These are phyloP conservation scores for Serendipita indica DNA, from an alignment of 768 basidiomycete species.

Conservation along the genomic window DNA sequence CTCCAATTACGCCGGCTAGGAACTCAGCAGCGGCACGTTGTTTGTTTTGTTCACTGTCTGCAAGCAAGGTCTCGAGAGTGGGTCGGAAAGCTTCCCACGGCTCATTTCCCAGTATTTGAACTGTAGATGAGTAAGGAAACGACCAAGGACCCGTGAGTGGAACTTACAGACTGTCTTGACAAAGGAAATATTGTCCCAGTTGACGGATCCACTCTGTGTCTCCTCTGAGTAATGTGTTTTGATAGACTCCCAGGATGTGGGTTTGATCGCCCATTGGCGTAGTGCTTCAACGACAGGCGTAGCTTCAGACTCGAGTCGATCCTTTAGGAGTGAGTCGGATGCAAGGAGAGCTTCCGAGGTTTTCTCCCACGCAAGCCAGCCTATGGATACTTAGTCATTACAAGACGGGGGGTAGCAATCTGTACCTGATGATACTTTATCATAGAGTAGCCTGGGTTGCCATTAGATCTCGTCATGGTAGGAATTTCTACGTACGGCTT, in stretches of 20 bases:
- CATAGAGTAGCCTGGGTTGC: constrained; percentile 33
- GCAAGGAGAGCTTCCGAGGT: constrained; percentile 33
- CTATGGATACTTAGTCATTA: neutral
- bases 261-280: constrained; percentile 30
- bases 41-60: constrained; percentile 67
- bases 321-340: constrained; percentile 34
- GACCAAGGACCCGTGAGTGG: neutral
- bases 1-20: constrained; percentile 54
- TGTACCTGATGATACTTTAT: constrained; percentile 35
- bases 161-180: constrained; percentile 62
- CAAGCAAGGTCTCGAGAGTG: constrained; percentile 45
- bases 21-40: constrained; percentile 80
- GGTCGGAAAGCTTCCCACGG: constrained; percentile 49
- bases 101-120: constrained; percentile 65
- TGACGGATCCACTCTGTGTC: constrained; percentile 47
- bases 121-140: constrained; percentile 26
- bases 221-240: constrained; percentile 63
- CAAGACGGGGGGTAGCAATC: neutral
- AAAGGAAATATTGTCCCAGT: constrained; percentile 54
- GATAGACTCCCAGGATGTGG: constrained; percentile 53
- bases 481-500: constrained; percentile 31
- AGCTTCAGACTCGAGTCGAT: constrained; percentile 44
- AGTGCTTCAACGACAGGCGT: constrained; percentile 36
- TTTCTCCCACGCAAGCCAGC: constrained; percentile 53
- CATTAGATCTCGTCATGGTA: neutral